These are phyloP conservation scores for Colletotrichum acutatum DNA, from an alignment of 2,329 filamentous ascomycete genomes.

Conservation along the genomic window DNA sequence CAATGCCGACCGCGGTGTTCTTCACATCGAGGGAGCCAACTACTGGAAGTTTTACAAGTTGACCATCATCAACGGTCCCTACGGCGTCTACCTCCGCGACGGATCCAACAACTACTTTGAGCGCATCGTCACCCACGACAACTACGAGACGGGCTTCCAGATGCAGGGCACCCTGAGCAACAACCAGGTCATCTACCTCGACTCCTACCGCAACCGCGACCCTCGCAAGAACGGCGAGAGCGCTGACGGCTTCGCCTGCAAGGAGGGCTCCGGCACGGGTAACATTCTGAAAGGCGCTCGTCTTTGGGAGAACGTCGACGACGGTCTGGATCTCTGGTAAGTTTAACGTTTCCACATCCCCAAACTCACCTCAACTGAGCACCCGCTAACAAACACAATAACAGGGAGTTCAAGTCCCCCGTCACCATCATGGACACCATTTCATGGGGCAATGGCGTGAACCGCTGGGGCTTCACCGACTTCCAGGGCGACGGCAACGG, in stretches of 20 bases:
- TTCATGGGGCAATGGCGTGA: conserved; percentile 58
- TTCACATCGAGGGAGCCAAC: conserved; percentile 55
- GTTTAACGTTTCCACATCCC: neutral
- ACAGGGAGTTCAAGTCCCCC: conserved; percentile 49
- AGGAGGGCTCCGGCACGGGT: conserved; percentile 57
- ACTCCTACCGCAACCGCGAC: conserved; percentile 57
- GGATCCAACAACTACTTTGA: conserved; percentile 51
- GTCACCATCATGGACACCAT: conserved; percentile 56
- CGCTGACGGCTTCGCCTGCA: conserved; percentile 60
- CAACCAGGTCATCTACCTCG: conserved; percentile 54
- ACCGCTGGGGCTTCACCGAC: conserved; percentile 54
- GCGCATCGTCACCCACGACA: conserved; percentile 49
- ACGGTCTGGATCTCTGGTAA: conserved; percentile 47
- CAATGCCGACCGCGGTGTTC: conserved; percentile 55
- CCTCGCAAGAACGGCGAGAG: conserved; percentile 63
- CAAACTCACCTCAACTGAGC: no score
- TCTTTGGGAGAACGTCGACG: conserved; percentile 63
- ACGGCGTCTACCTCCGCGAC: conserved; percentile 49
- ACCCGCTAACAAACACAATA: neutral
- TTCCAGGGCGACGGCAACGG: conserved; percentile 60
- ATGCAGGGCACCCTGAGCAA: conserved; percentile 46
- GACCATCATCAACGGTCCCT: conserved; percentile 49
- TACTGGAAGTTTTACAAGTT: conserved; percentile 52
- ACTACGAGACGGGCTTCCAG: conserved; percentile 52
- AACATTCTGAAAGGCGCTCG: conserved; percentile 57